These are phyloP conservation scores for Crithidia bombi DNA, from an alignment of 208 protist species.

Conservation along the genomic window DNA sequence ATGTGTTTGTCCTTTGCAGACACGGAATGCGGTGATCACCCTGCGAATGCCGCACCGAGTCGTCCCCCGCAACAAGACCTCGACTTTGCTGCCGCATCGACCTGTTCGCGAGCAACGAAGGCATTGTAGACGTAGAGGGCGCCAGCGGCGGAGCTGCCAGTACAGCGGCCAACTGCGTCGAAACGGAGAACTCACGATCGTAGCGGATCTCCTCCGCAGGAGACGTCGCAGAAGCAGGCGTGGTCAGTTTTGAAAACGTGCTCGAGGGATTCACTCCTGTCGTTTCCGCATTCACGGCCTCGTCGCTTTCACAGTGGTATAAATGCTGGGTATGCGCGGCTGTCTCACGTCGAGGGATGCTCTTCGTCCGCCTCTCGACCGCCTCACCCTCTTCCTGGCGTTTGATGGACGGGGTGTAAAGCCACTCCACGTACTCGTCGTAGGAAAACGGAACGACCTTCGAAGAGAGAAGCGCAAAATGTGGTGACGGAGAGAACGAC, in stretches of 20 bases:
- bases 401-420: conserved; percentile 2
- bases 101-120: background rate
- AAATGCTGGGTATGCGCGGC: too few species aligned
- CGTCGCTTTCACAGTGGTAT: too few species aligned
- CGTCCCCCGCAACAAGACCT: background rate
- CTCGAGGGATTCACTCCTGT: too few species aligned
- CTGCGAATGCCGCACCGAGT: background rate
- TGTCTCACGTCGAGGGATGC: background rate
- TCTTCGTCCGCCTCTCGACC: background rate
- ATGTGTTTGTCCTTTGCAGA: background rate
- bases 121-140: conserved; percentile 1
- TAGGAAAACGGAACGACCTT: conserved; percentile 13
- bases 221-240: background rate
- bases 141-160: conserved; percentile 20
- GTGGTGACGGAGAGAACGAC: background rate
- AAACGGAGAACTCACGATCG: conserved; percentile 22
- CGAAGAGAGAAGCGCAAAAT: background rate
- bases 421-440: conserved; percentile 24
- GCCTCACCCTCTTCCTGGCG: background rate
- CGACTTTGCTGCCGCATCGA: background rate
- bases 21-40: background rate
- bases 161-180: conserved; percentile 26
- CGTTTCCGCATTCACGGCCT: too few species aligned
- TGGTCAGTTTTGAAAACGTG: too few species aligned
- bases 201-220: conserved; percentile 18